Evolutionary conservation across 129 eudicot genomes (phyloP).

Genomic region (Flaveria bidentis): DNA sequence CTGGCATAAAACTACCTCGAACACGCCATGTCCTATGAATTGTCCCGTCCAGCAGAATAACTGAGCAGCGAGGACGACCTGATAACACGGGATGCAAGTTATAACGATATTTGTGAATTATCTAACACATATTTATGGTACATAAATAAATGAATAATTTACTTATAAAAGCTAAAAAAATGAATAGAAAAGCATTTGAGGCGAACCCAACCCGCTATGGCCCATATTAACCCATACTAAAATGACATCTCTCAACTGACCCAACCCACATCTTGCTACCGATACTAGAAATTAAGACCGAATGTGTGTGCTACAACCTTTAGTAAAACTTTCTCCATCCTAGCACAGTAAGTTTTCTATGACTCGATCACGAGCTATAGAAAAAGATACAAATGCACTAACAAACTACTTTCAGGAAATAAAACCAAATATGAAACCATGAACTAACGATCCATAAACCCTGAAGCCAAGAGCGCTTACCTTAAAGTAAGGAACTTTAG

Average conservation of each 20-base stretch:
- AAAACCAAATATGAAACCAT: background rate
- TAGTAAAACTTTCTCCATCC: background rate
- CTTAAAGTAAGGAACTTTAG: too few species aligned
- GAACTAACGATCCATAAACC: too few species aligned
- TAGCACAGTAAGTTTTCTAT: background rate
- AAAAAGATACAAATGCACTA: background rate
- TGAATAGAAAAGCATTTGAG: background rate
- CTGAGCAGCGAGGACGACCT: conserved; percentile 87
- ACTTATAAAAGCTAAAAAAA: background rate
- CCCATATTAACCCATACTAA: background rate
- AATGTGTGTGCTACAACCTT: background rate
- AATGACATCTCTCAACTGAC: background rate
- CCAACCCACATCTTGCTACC: background rate
- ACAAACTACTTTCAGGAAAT: background rate
- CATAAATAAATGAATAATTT: too few species aligned
- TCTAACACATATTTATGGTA: background rate
- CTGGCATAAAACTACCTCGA: conserved; percentile 59
- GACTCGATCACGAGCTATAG: background rate
- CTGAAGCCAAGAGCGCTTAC: too few species aligned
- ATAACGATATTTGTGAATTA: background rate
- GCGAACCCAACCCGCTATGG: background rate
- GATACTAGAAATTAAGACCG: too few species aligned
- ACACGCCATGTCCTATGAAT: conserved; percentile 88
- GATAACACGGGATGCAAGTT: conserved; percentile 23
- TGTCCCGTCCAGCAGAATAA: conserved; percentile 83